A percentile compares a stretch with the other conserved stretches of the same genome.
phyloP scores from a whole-genome alignment of 2,329 filamentous ascomycete genomes.

The Aspergillus sojae region DNA sequence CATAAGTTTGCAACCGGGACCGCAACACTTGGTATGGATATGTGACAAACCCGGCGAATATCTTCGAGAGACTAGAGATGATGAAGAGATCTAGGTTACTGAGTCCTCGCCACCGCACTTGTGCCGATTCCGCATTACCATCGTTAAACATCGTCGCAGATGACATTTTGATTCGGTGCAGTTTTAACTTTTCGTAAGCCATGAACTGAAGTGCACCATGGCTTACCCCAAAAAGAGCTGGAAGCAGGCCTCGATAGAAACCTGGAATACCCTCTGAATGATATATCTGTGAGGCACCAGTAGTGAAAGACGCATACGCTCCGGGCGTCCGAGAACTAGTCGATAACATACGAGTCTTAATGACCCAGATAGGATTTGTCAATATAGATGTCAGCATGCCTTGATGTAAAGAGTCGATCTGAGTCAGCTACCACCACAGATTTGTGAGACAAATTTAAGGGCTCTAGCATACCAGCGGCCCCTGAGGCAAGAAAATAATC shows the following conservation, averaged over 20 bases:
- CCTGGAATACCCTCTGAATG: conserved; percentile 72
- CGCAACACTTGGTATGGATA: conserved; percentile 95
- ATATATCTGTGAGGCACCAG: conserved; percentile 70
- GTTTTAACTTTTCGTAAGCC: conserved; percentile 79
- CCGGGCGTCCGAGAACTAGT: conserved; percentile 73
- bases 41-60: conserved; percentile 84
- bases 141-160: conserved; percentile 26
- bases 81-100: conserved; percentile 77
- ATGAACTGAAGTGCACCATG: conserved; percentile 96
- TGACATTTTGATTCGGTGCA: conserved; percentile 56
- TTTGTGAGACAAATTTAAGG: background rate
- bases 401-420: conserved; percentile 5
- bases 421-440: background rate
- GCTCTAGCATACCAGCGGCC: conserved; percentile 49
- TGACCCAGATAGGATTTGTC: conserved; percentile 96
- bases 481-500: conserved; percentile 84
- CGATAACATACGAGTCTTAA: conserved; percentile 96
- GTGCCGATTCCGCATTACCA: conserved; percentile 33
- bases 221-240: conserved; percentile 81
- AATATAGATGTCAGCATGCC: conserved; percentile 77
- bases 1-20: conserved; percentile 84
- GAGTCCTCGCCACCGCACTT: conserved; percentile 44
- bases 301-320: conserved; percentile 77
- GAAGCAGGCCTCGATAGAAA: conserved; percentile 84
- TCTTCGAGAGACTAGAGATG: conserved; percentile 78